Conservation (phyloP, 306 rosid genomes). For the apple (Malus domestica) region ASM211411v1 NC_041795.1:34342501-34343000, state of each 20-base stretch:
- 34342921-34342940: conserved; percentile 40
- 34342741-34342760: conserved; percentile 46
- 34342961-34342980: conserved; percentile 41
- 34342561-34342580: neutral
- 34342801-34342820: conserved; percentile 46
- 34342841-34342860: conserved; percentile 45
- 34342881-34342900: conserved; percentile 35
- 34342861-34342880: conserved; percentile 51
- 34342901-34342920: conserved; percentile 47
- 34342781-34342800: conserved; percentile 50
- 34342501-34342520: conserved; percentile 55
- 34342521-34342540: conserved; percentile 46
- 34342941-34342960: conserved; percentile 57
- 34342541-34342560: conserved; percentile 46
- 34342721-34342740: conserved; percentile 32
- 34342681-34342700: conserved; percentile 50
- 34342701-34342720: conserved; percentile 42
- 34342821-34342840: conserved; percentile 49
- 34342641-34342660: conserved; percentile 1
- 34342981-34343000: conserved; percentile 28
- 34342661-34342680: conserved; percentile 49
- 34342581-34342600: neutral
- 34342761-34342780: conserved; percentile 57
- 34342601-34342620: neutral
- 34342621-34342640: too few species aligned